These are phyloP conservation scores for Aspergillus novofumigatus DNA, from an alignment of 2,329 filamentous ascomycete genomes.

Conservation along the genomic window DNA sequence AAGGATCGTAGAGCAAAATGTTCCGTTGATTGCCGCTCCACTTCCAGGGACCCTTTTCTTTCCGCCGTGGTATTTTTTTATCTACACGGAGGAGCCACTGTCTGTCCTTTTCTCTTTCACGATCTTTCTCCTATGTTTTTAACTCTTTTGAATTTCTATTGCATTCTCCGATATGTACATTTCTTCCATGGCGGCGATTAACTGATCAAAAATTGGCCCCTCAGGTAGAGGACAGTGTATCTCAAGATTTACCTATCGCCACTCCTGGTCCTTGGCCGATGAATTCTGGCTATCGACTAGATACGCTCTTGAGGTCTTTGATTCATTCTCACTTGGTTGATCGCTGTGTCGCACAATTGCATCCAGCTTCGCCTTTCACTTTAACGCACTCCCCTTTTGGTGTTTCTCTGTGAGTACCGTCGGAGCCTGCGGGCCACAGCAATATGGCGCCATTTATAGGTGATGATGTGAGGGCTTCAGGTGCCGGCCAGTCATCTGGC, in stretches of 20 bases:
- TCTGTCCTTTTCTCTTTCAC: background rate
- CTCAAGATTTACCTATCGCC: background rate
- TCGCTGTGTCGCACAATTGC: background rate
- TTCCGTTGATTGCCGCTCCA: conserved; percentile 13
- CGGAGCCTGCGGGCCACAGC: background rate
- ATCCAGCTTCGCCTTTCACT: background rate
- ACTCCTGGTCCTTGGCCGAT: background rate
- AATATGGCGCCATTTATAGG: conserved; percentile 30
- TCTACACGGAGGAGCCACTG: background rate
- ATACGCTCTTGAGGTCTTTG: background rate
- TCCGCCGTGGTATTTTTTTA: background rate
- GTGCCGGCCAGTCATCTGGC: background rate
- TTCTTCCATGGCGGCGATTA: background rate
- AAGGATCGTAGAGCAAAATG: background rate
- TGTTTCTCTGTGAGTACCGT: background rate
- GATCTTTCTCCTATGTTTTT: background rate
- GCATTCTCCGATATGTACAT: background rate
- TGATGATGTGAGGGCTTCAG: conserved; percentile 16
- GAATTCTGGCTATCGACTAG: background rate
- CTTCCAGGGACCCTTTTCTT: background rate
- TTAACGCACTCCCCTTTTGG: background rate
- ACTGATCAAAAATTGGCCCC: background rate
- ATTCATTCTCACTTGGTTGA: background rate
- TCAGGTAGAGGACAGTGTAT: background rate
- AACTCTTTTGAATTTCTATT: background rate